Evolutionary conservation across 495 filamentous ascomycete species (phyloP), one percentile per base, ranked within the genome.

Genomic region (Aspergillus leporis): DNA sequence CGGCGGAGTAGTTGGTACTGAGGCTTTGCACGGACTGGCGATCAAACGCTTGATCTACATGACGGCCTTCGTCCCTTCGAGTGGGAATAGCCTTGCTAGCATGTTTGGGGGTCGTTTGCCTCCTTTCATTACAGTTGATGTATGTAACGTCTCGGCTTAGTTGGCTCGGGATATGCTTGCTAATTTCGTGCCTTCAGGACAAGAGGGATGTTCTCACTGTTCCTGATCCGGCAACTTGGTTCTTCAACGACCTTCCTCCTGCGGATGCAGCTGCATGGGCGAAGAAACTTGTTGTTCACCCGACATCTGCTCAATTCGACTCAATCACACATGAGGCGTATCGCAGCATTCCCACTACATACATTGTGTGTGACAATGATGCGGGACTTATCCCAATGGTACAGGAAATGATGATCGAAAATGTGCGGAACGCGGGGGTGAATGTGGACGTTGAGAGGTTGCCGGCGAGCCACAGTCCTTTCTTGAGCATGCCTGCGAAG

Each of bases 251-350:
- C 21, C 14, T 52, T 22, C n/a, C 50, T 4, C 0, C 50, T 14
- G 28, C 30, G 21, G 30, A 52, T 12, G 31, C 50, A 2, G 31
- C 50, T 8, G 22, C 19, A 19, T 52, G 50, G 30, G 50, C 18
- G 5, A n/a, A 36, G 8, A 36, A 21, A 5, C 50, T 52, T 14
- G 31, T 38, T 3, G 31, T 38, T 13, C 50, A 52, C 6, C 30
- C 50, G 8, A 52, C n/a, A 22, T 52, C 50, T 30, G 21, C 50
- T 3, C 50, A 52, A 14, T 36, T 38, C n/a, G 31, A 52, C 12
- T 30, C 50, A 3, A 38, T 52, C 50, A 30, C 50, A 12, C 50
- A 38, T 25, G 50, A 52, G 18, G 50, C 50, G 50, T 52, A 52
- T 14, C 50, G 50, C 30, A 36, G n/a, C 31, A 52, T 36, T n/a